Percentiles rank a stretch among this genome's conserved stretches.
phyloP scores from a whole-genome alignment of 371 early-diverging fungal genomes.

The Haplosporangium sp. region DNA sequence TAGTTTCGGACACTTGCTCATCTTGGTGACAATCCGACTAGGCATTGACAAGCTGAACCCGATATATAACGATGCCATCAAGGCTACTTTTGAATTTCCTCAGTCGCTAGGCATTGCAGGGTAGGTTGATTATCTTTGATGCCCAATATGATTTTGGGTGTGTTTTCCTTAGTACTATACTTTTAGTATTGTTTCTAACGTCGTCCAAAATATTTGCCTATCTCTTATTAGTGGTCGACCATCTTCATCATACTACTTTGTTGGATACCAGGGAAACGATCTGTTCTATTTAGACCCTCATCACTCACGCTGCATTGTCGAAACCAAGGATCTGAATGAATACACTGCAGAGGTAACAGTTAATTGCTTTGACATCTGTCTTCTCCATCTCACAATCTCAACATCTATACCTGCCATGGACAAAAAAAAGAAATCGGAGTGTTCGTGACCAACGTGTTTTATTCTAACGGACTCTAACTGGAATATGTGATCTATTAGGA shows the following conservation, averaged over 20 bases:
- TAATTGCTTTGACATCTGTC: too few relatives aligned
- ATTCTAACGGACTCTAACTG: not conserved
- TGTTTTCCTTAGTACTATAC: not conserved
- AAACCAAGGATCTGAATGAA: conserved; percentile 62
- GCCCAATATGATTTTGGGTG: not conserved
- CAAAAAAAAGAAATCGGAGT: too few relatives aligned
- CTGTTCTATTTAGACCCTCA: conserved; percentile 96
- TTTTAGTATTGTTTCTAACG: not conserved
- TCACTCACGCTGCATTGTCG: conserved; percentile 77
- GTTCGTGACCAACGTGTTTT: too few relatives aligned
- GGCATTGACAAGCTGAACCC: conserved; percentile 90
- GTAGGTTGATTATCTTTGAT: conserved; percentile 60
- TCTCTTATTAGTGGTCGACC: conserved; percentile 80
- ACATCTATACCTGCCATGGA: too few relatives aligned
- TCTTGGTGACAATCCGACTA: conserved; percentile 88
- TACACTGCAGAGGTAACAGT: conserved; percentile 60
- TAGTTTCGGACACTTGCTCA: conserved; percentile 73
- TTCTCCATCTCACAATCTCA: too few relatives aligned
- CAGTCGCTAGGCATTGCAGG: conserved; percentile 93
- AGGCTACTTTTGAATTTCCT: conserved; percentile 81
- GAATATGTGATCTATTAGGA: conserved; percentile 59
- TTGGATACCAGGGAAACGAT: conserved; percentile 85
- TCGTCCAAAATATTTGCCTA: not conserved
- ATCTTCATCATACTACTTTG: conserved; percentile 92
- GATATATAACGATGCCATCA: conserved; percentile 81